Conservation (phyloP, 345 rosid species). For the Populus ilicifolia region DNA sequence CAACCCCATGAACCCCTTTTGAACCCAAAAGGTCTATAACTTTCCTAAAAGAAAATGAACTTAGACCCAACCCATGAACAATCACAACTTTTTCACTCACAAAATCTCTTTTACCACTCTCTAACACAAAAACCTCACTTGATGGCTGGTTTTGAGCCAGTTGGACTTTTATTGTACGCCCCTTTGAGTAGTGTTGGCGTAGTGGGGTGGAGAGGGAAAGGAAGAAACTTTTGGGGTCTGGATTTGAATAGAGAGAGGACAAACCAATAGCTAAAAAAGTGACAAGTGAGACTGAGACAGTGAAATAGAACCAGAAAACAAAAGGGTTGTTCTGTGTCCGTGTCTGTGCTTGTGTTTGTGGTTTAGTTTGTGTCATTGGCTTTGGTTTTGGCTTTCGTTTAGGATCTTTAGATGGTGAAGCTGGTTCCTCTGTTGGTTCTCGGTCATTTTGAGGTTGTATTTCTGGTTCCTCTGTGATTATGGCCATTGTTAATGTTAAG, state of each 20-base stretch:
- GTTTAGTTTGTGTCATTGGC: conserved; percentile 6
- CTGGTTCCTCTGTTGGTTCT: conserved; percentile 11
- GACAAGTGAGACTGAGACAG: conserved; percentile 48
- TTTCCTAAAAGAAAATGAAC: conserved; percentile 63
- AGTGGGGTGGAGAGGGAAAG: conserved; percentile 65
- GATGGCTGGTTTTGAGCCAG: conserved; percentile 39
- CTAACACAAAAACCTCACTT: conserved; percentile 58
- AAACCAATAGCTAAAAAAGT: conserved; percentile 44
- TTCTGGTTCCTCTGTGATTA: conserved; percentile 63
- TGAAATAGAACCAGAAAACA: conserved; percentile 78
- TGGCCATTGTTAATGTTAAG: conserved; percentile 47
- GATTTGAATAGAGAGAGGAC: conserved; percentile 32
- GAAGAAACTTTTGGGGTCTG: conserved; percentile 81
- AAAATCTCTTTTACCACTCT: conserved; percentile 32
- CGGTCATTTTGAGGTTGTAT: conserved; percentile 20
- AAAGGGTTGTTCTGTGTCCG: conserved; percentile 38
- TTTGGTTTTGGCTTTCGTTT: conserved; percentile 18
- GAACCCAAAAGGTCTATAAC: conserved; percentile 48
- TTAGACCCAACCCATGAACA: conserved; percentile 76
- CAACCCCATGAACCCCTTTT: conserved; percentile 59
- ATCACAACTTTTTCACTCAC: conserved; percentile 53
- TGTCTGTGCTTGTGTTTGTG: background rate
- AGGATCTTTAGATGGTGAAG: conserved; percentile 21
- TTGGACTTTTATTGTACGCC: conserved; percentile 73
- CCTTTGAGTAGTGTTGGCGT: conserved; percentile 77